Percentiles rank a stretch among this genome's conserved stretches.
phyloP scores from a whole-genome alignment of 75 land plant genomes.

The Larix kaempferi region DNA sequence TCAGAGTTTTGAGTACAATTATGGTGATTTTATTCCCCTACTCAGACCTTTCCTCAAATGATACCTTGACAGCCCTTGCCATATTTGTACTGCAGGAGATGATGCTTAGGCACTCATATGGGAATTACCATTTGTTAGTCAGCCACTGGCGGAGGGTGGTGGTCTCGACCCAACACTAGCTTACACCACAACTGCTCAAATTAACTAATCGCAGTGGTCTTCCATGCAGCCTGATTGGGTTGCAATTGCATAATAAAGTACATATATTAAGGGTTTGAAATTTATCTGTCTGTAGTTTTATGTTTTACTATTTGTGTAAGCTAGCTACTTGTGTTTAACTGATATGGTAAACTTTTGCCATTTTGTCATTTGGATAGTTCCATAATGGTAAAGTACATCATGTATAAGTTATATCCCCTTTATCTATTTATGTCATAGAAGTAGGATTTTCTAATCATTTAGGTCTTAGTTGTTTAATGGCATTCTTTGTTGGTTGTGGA shows the following conservation, averaged over 20 bases:
- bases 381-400: slow-evolving; percentile 3
- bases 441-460: too few relatives aligned
- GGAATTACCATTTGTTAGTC: slow-evolving; percentile 74
- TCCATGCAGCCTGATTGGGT: slow-evolving; percentile 86
- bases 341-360: background rate
- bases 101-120: slow-evolving; percentile 90
- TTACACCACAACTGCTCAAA: slow-evolving; percentile 72
- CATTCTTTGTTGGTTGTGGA: too few relatives aligned
- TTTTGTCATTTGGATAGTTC: background rate
- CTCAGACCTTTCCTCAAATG: too few relatives aligned
- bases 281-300: background rate
- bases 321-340: background rate
- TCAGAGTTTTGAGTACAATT: too few relatives aligned
- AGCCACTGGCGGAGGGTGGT: slow-evolving; percentile 21
- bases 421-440: background rate
- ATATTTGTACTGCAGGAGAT: slow-evolving; percentile 93
- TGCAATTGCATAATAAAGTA: slow-evolving; percentile 74
- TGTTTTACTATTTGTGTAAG: background rate
- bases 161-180: slow-evolving; percentile 78
- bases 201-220: slow-evolving; percentile 97
- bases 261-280: slow-evolving; percentile 66
- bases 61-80: slow-evolving; percentile 70
- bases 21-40: too few relatives aligned
- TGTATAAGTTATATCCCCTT: background rate
- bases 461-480: too few relatives aligned